These are phyloP conservation scores for Russula sp. DNA, from an alignment of 768 basidiomycete species.

Conservation along the genomic window DNA sequence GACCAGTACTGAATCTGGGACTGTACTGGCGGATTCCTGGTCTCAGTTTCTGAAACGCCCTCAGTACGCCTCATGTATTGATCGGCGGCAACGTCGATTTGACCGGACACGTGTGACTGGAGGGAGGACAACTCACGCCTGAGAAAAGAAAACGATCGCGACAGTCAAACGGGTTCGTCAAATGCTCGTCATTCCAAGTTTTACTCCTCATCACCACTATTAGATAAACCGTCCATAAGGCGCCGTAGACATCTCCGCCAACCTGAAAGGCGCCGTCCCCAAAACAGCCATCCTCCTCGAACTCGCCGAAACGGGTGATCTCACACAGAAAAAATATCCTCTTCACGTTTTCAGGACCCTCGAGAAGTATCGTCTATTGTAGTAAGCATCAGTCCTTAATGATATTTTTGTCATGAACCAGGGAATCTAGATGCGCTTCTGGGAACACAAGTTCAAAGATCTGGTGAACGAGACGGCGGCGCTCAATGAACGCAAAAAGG, in stretches of 20 bases:
- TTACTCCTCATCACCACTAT: background rate
- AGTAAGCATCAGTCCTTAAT: too few relatives aligned
- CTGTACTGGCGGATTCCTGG: too few relatives aligned
- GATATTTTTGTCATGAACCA: conserved; percentile 88
- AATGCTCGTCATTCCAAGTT: conserved; percentile 38
- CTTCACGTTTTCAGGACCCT: too few relatives aligned
- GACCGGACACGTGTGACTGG: too few relatives aligned
- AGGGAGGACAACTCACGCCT: too few relatives aligned
- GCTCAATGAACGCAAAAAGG: conserved; percentile 59
- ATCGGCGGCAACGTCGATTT: too few relatives aligned
- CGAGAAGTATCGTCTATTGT: too few relatives aligned
- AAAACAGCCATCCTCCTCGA: conserved; percentile 72
- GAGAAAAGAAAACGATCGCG: too few relatives aligned
- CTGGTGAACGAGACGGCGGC: conserved; percentile 59
- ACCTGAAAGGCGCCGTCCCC: conserved; percentile 84
- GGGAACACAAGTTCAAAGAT: conserved; percentile 52
- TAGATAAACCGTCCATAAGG: conserved; percentile 95
- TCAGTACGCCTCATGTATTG: too few relatives aligned
- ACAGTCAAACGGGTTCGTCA: conserved; percentile 28
- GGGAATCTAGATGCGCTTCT: conserved; percentile 62
- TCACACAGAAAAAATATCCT: conserved; percentile 82
- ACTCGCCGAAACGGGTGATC: conserved; percentile 83
- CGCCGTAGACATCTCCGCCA: conserved; percentile 87
- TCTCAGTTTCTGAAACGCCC: too few relatives aligned
- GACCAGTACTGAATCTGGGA: too few relatives aligned